Evolutionary conservation across 2,329 filamentous ascomycete species (phyloP), one percentile per base, ranked within the genome.

Genomic region (Lizonia empirigonia): DNA sequence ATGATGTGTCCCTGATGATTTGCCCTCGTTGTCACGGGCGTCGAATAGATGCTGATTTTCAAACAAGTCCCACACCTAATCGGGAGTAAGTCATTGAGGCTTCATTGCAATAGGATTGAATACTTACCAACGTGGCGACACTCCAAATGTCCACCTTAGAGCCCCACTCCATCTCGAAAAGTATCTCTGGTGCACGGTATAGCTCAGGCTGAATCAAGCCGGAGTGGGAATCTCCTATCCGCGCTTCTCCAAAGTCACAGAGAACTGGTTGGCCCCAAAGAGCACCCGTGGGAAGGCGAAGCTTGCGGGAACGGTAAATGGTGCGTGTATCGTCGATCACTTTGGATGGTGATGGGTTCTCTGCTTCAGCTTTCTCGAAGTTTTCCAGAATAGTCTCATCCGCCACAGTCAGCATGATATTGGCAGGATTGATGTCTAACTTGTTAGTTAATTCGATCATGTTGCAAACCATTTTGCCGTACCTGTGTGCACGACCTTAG

Each of bases 401-500:
- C 33, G 56, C 63, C 48, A 75, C 67, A 42, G 64, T 71, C 35
- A 72, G 62, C 22, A 78, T 60, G 40, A 78, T 75, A 50, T 78
- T 79, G 50, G 71, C 70, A 2, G 67, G 66, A 44, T 77, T 78
- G 49, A 80, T 76, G 44, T 79, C 75, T 73, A 60, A 51, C 32
- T 54, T 37, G 41, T 60, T 10, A 50, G 48, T 42, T 50, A 16
- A 45, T 44, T 51, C 27, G 44, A 53, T 53, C 18, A 44, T 34
- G 34, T 47, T 50, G 26, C 37, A 55, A n/a, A n/a, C 36, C 38
- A 53, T 42, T 29, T 47, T 60, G 62, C 46, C 50, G 36, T 67
- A 77, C 76, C 75, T 49, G 76, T 78, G 56, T 80, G 77, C 29
- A 78, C 71, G 49, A 80, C 66, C 29, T 73, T 73, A 64, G 75